Base-by-base conservation (phyloP, 2,329 filamentous ascomycete genomes). In the Calcarisporium arbuscula region DNA sequence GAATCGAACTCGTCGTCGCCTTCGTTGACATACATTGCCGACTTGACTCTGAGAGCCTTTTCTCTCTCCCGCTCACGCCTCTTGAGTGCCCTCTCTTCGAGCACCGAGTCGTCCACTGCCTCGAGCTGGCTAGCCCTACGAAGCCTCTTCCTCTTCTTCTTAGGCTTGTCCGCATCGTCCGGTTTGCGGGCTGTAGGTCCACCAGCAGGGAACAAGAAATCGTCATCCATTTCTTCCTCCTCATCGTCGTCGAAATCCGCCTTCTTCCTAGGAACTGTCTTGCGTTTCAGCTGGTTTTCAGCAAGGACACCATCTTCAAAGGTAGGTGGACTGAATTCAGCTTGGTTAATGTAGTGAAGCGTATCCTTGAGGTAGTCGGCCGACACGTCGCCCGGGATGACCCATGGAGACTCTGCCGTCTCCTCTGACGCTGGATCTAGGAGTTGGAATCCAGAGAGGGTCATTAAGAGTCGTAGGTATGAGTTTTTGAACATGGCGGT, bases 1-100 rank as follows among this genome's bases (percentile, higher is more conserved):
- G 74, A 78, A 50, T 95, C 87, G n/a, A 74, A 81, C 47, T 95
- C 88, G 34, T 96, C 92, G 53, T 96, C 92, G 46, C 83, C 87
- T 23, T 82, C 80, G 38, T 82, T 76, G 32, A 98, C 83, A 49
- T 80, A 90, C 25, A 90, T 61, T 17, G 81, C 80, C 49, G 85
- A 94, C 67, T 95, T 96, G 62, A 92, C 83, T 53, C 82, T 84
- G 20, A 69, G 68, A 31, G 78, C 72, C 59, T 88, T 88, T 50
- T 89, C 86, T n/a, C 75, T 64, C 45, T 94, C 80, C 45, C 76
- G 82, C 34, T 80, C 68, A 35, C 76, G 71, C 23, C 81, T 70
- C 35, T 69, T 73, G 10, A 71, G 69, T 10, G 78, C 77, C 36
- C 73, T 74, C 44, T 76, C 77, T 20, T 80, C 74, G 5, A 85